These are phyloP conservation scores for Penicillium herquei DNA, from an alignment of 495 filamentous ascomycete genomes.

Conservation along the genomic window DNA sequence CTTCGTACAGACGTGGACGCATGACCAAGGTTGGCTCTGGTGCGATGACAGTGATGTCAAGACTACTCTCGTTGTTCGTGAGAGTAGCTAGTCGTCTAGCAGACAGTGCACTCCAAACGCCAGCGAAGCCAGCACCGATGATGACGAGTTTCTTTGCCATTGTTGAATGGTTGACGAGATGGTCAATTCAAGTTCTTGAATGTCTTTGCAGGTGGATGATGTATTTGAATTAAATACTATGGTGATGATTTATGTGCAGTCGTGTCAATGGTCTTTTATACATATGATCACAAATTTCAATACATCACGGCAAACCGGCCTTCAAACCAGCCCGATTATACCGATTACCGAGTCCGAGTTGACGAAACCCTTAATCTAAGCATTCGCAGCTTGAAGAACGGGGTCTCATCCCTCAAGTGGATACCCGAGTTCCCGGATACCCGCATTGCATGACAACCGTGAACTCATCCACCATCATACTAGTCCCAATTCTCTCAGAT, in stretches of 20 bases:
- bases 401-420: neutral
- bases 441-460: neutral
- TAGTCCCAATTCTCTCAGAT: neutral
- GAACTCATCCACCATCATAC: neutral
- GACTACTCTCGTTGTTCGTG: conserved; percentile 8
- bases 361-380: no score
- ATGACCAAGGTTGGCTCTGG: conserved; percentile 28
- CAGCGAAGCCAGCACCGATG: conserved; percentile 35
- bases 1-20: conserved; percentile 34
- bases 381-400: neutral
- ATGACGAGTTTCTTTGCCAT: conserved; percentile 22
- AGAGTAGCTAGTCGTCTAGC: conserved; percentile 28
- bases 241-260: no score
- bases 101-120: conserved; percentile 33
- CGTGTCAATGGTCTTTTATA: neutral
- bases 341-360: no score
- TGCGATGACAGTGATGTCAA: conserved; percentile 30
- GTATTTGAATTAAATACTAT: no score
- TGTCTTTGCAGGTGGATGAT: no score
- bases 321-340: no score
- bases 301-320: no score
- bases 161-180: neutral
- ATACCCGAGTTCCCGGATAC: conserved; percentile 3
- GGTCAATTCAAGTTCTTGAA: neutral
- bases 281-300: no score